Conservation (phyloP, 2,329 filamentous ascomycete genomes). For the Arthroderma sp. region DNA sequence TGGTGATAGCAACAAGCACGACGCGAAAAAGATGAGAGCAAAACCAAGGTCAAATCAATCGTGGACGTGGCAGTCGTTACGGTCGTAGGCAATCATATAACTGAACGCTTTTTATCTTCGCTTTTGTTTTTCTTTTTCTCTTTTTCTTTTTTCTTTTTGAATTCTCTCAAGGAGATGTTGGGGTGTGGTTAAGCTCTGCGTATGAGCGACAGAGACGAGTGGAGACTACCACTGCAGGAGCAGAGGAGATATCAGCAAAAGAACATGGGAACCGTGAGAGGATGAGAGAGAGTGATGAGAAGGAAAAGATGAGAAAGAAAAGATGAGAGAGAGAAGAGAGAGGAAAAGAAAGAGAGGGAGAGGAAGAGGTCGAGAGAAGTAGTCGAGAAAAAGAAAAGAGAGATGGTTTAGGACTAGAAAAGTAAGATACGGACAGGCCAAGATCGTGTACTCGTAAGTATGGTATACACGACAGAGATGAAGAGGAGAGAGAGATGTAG, state of each 20-base stretch:
- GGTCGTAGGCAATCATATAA: slow-evolving; percentile 20
- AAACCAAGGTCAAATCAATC: slow-evolving; percentile 9
- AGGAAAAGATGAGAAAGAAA: slow-evolving; percentile 15
- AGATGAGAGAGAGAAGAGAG: slow-evolving; percentile 11
- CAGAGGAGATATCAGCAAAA: neutral
- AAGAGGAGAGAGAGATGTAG: neutral
- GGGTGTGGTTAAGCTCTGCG: slow-evolving; percentile 13
- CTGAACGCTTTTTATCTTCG: neutral
- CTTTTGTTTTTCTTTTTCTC: slow-evolving; percentile 1
- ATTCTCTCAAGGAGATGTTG: neutral
- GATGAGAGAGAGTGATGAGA: slow-evolving; percentile 13
- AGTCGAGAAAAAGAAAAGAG: slow-evolving; percentile 3
- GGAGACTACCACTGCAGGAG: no score
- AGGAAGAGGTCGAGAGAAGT: slow-evolving; percentile 12
- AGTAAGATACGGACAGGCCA: neutral
- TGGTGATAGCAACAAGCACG: no score
- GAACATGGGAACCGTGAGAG: slow-evolving; percentile 8
- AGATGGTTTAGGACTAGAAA: neutral
- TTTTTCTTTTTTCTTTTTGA: slow-evolving; percentile 1
- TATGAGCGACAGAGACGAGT: slow-evolving; percentile 10
- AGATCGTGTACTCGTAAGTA: no score
- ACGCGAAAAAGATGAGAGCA: slow-evolving; percentile 6
- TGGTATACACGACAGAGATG: neutral
- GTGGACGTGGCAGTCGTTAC: slow-evolving; percentile 15
- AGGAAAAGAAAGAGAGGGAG: slow-evolving; percentile 8